Evolutionary conservation across 2,329 filamentous ascomycete genomes (phyloP).

Genomic region (Cercospora citrullina): DNA sequence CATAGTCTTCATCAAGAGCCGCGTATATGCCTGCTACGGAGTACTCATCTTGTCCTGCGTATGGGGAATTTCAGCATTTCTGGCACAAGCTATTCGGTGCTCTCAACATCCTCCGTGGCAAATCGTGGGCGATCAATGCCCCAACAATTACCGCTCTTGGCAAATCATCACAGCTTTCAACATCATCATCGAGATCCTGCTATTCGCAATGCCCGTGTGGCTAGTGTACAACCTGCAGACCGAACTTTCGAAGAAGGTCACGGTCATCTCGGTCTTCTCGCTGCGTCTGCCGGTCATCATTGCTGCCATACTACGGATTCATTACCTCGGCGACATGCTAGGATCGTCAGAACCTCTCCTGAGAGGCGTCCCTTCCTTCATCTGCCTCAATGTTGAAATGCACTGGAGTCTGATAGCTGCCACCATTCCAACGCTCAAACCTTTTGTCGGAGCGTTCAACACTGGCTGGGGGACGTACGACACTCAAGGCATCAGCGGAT

Average conservation of each 20-base stretch:
- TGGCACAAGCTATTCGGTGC: conserved; percentile 25
- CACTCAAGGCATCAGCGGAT: conserved; percentile 23
- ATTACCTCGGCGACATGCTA: conserved; percentile 20
- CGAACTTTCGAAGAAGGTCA: conserved; percentile 22
- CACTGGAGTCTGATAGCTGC: conserved; percentile 32
- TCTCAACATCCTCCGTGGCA: conserved; percentile 21
- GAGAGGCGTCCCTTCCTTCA: conserved; percentile 25
- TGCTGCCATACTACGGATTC: conserved; percentile 22
- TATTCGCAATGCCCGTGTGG: conserved; percentile 31
- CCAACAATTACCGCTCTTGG: conserved; percentile 21
- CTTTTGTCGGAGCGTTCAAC: conserved; percentile 32
- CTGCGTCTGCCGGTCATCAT: conserved; percentile 27
- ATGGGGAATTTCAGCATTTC: conserved; percentile 26
- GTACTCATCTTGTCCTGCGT: conserved; percentile 20
- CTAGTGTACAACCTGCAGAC: conserved; percentile 29
- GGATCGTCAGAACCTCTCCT: conserved; percentile 24
- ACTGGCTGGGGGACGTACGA: conserved; percentile 31
- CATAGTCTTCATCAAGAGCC: conserved; percentile 29
- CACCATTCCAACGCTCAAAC: conserved; percentile 29
- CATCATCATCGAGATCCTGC: conserved; percentile 25
- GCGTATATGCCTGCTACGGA: conserved; percentile 26
- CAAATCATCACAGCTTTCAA: conserved; percentile 29
- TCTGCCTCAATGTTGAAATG: conserved; percentile 31
- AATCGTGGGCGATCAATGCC: conserved; percentile 26
- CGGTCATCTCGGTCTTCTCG: conserved; percentile 28